Evolutionary conservation across 129 eudicot species (phyloP).

Genomic region (Pulicaria dysenterica): DNA sequence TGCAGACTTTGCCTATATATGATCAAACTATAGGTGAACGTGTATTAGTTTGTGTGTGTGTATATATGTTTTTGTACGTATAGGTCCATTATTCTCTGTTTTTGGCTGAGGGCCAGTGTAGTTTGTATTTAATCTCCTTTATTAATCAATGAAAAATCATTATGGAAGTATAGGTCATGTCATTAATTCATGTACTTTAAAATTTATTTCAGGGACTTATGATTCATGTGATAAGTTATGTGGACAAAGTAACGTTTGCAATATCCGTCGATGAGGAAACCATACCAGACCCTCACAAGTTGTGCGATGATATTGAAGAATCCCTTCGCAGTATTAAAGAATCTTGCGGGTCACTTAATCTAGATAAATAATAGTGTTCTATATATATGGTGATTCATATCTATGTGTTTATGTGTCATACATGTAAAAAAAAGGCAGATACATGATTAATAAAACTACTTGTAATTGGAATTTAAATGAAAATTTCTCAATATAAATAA

Average conservation of each 20-base stretch:
- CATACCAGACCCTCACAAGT: constrained; percentile 33
- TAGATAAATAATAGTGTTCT: too few relatives aligned
- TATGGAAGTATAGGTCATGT: too few relatives aligned
- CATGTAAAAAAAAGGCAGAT: neutral
- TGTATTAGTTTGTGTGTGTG: too few relatives aligned
- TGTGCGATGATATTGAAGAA: constrained; percentile 33
- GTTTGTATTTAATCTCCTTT: too few relatives aligned
- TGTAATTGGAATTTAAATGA: neutral
- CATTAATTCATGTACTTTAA: too few relatives aligned
- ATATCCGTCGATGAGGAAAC: constrained; percentile 42
- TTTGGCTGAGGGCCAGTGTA: too few relatives aligned
- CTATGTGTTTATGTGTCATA: neutral
- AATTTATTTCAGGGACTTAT: constrained; percentile 35
- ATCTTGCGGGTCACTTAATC: neutral
- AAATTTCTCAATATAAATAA: neutral
- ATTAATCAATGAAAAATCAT: too few relatives aligned
- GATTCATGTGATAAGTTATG: constrained; percentile 47
- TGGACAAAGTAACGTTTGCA: constrained; percentile 31
- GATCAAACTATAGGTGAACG: too few relatives aligned
- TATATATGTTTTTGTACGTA: too few relatives aligned
- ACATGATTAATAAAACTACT: neutral
- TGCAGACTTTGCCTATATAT: too few relatives aligned
- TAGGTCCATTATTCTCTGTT: too few relatives aligned
- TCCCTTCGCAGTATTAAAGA: constrained; percentile 33
- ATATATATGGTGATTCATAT: neutral